Percentiles rank a stretch among this genome's conserved stretches.
Evolutionary conservation across 2,329 filamentous ascomycete genomes (phyloP).

Genomic region (Metarhizium rileyi): DNA sequence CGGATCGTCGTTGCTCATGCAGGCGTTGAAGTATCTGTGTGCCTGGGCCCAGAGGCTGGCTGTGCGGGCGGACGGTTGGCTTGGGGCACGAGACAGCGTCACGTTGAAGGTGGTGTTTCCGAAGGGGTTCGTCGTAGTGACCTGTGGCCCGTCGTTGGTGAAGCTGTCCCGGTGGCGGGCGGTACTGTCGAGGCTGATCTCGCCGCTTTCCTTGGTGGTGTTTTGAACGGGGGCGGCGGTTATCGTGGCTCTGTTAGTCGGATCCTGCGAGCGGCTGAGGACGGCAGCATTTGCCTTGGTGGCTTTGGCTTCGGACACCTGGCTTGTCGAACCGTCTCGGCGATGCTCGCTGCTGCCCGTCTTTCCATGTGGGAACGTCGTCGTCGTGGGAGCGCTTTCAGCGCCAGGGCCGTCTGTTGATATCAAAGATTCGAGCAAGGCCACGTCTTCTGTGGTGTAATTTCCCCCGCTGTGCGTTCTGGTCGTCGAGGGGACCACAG

Average conservation of each 20-base stretch:
- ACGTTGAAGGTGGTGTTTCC: not conserved
- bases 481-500: not conserved
- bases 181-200: no score
- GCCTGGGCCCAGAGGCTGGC: not conserved
- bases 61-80: no score
- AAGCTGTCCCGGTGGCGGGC: not conserved
- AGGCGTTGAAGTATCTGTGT: constrained; percentile 7
- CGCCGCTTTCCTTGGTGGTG: no score
- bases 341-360: no score
- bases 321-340: no score
- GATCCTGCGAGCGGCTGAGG: no score
- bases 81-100: not conserved
- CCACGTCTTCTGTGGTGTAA: not conserved
- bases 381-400: not conserved
- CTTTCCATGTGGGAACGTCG: no score
- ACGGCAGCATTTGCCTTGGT: no score
- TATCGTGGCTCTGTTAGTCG: no score
- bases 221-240: no score
- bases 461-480: not conserved
- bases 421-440: not conserved
- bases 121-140: not conserved
- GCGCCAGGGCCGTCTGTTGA: not conserved
- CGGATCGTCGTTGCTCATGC: not conserved
- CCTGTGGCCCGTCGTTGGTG: not conserved
- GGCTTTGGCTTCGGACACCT: no score